A percentile compares a stretch with the other conserved stretches of the same genome.
These are phyloP conservation scores for Candida saitoana DNA, from an alignment of 805 yeast genomes.

Conservation along the genomic window DNA sequence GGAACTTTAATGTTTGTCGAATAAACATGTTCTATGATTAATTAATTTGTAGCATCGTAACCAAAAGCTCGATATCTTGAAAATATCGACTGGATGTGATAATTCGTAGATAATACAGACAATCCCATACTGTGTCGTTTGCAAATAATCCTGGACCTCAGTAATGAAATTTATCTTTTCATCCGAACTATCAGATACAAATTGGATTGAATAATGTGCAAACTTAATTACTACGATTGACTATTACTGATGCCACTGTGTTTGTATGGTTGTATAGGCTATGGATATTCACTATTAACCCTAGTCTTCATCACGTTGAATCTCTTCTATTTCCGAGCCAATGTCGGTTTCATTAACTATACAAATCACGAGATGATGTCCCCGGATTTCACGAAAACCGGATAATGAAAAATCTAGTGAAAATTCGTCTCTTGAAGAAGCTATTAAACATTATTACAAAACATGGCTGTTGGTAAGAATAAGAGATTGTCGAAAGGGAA, in stretches of 20 bases:
- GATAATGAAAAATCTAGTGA: neutral
- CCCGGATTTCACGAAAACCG: neutral
- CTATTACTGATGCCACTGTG: no score
- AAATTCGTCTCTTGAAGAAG: neutral
- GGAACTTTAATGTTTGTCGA: conserved; percentile 39
- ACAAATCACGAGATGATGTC: neutral
- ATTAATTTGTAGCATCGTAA: no score
- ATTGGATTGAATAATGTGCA: no score
- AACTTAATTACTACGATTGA: no score
- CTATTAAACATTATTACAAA: conserved; percentile 6
- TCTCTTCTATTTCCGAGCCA: neutral
- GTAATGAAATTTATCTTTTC: no score
- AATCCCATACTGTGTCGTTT: no score
- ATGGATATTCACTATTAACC: neutral
- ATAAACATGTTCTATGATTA: conserved; percentile 31
- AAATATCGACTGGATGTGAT: neutral
- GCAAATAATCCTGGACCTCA: no score
- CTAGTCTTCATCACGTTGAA: neutral
- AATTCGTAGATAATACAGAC: no score
- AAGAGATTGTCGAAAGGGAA: conserved; percentile 78
- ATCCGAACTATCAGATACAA: no score
- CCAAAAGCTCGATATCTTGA: no score
- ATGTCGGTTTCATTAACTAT: neutral
- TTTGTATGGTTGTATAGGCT: no score
- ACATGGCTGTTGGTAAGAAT: conserved; percentile 84